Percentiles rank a stretch among this genome's conserved stretches.
phyloP scores from a whole-genome alignment of 2,329 filamentous ascomycete species.

The Aspergillus udagawae region DNA sequence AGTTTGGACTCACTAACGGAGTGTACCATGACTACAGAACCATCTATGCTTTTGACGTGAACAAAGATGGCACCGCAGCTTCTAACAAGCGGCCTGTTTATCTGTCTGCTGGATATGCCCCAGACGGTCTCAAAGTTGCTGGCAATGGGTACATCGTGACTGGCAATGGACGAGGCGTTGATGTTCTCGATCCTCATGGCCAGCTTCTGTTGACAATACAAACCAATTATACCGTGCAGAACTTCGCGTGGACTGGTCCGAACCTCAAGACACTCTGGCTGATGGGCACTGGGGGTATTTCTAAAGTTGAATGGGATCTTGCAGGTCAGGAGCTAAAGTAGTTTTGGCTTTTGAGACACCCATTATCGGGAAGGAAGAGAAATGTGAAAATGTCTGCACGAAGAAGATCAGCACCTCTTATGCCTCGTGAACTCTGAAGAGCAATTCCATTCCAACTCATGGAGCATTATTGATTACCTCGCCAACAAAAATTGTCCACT shows the following conservation, averaged over 20 bases:
- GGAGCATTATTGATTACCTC: background rate
- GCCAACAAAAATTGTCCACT: background rate
- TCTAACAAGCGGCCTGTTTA: slow-evolving; percentile 40
- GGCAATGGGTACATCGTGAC: slow-evolving; percentile 40
- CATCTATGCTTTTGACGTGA: slow-evolving; percentile 40
- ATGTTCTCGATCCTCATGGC: slow-evolving; percentile 38
- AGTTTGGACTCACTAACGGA: background rate
- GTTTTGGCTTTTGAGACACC: background rate
- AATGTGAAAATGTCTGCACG: background rate
- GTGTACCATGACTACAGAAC: slow-evolving; percentile 15
- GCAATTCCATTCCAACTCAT: background rate
- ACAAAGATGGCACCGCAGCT: slow-evolving; percentile 30
- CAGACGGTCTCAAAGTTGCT: slow-evolving; percentile 43
- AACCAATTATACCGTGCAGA: slow-evolving; percentile 44
- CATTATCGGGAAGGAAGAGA: background rate
- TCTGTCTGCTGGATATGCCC: slow-evolving; percentile 36
- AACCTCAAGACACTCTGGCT: slow-evolving; percentile 40
- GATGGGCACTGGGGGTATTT: slow-evolving; percentile 37
- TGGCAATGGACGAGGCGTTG: slow-evolving; percentile 37
- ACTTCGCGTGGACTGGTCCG: slow-evolving; percentile 41
- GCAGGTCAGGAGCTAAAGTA: slow-evolving; percentile 27
- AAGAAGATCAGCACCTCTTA: background rate
- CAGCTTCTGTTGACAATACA: slow-evolving; percentile 37
- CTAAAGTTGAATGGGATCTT: slow-evolving; percentile 37
- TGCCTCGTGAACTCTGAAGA: background rate